Evolutionary conservation across 176 grass and related monocot genomes (phyloP), one percentile per base, ranked within the genome.

Genomic region (Ensete ventricosum): DNA sequence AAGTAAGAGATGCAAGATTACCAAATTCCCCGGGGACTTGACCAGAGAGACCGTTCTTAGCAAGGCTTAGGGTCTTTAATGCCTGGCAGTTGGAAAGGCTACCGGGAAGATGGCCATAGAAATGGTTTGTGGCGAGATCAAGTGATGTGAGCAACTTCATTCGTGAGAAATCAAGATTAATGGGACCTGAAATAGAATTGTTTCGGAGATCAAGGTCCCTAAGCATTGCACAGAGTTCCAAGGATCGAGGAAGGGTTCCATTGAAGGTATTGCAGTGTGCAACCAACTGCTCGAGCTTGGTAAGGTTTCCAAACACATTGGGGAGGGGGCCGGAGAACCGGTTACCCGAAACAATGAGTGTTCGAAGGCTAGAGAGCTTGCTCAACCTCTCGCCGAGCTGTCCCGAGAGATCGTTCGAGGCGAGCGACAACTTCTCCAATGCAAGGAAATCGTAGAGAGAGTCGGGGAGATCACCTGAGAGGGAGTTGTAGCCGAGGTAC

Each of bases 111-210:
- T 80, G 81, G 12, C 93, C 93, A 50, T 79, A 85, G 9, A 97
- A 86, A 54, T 84, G 71, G 83, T 97, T 97, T 0, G 90, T 87
- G 1, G 93, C 93, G 23, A 97, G 93, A 71, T 97, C 93, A 64
- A 93, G 71, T 29, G 83, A 81, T 52, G 72, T 67, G 54, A 97
- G 88, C 6, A 70, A 43, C 14, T 77, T 80, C 90, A 97, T 88
- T 9, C 57, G 75, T 1, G 85, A 90, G 81, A 97, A 97, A 73
- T 93, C 83, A 81, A 97, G 64, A 52, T 82, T 48, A 52, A 97
- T 59, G 11, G 83, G 80, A 55, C 93, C 93, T 1, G 79, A 84
- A 3, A 97, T 57, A 3, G 93, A 90, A 75, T 97, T 97, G 77
- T 97, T 97, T 6, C 93, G 79, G 76, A 97, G 90, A 64, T 97